A percentile compares a stretch with the other conserved stretches of the same genome.
phyloP scores from a whole-genome alignment of 768 basidiomycete species.

The Mycena pura region DNA sequence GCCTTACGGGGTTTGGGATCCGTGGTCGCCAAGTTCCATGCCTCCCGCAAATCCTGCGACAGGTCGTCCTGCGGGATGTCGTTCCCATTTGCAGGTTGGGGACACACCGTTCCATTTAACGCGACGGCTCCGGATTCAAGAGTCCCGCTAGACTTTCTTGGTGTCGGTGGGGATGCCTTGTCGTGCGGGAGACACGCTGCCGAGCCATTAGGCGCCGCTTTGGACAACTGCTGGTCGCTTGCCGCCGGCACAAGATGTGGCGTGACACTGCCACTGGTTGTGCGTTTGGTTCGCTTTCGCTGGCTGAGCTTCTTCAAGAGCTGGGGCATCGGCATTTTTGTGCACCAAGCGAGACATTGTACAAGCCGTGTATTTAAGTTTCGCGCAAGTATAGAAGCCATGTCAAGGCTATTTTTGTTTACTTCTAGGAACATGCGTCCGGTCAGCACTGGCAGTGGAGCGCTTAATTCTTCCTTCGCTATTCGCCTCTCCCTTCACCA shows the following conservation, averaged over 20 bases:
- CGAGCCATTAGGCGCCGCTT: no score
- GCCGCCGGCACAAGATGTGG: no score
- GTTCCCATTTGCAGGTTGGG: not conserved
- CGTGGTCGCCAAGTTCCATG: constrained; percentile 18
- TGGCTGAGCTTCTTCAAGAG: constrained; percentile 17
- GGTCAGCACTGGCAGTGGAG: no score
- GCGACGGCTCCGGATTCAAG: not conserved
- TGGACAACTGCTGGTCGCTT: no score
- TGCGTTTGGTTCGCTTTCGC: constrained; percentile 9
- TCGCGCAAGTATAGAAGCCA: no score
- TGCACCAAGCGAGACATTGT: no score
- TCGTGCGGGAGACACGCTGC: not conserved
- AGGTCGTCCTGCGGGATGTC: constrained; percentile 15
- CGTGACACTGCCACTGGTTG: not conserved
- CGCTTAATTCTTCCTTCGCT: no score
- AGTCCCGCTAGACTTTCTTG: not conserved
- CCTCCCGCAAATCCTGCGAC: constrained; percentile 9
- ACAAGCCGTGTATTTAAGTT: no score
- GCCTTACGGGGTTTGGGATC: constrained; percentile 17
- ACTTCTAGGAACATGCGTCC: no score
- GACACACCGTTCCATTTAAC: not conserved
- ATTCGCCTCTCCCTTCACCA: no score
- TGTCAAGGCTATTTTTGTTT: no score
- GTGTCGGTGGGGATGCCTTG: not conserved
- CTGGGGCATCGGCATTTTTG: constrained; percentile 21